phyloP scores from a whole-genome alignment of 2,329 filamentous ascomycete species.

The Cytospora mali region DNA sequence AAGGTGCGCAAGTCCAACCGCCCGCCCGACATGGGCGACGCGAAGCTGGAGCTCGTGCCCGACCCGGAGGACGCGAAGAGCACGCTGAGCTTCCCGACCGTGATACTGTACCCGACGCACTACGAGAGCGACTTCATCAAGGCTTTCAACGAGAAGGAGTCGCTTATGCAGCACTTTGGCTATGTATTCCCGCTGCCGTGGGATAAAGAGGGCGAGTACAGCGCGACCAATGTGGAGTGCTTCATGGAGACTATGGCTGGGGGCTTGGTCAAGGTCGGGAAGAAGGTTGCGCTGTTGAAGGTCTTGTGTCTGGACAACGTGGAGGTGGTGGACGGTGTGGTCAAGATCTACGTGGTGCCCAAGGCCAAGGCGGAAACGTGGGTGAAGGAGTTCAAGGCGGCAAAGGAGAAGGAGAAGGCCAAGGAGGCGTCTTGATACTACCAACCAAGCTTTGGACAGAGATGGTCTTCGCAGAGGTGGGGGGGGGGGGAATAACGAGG shows the following conservation, averaged over 20 bases:
- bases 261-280: slow-evolving; percentile 86
- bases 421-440: slow-evolving; percentile 30
- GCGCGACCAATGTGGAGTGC: slow-evolving; percentile 69
- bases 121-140: slow-evolving; percentile 91
- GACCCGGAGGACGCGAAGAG: slow-evolving; percentile 75
- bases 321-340: slow-evolving; percentile 83
- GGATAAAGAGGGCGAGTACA: slow-evolving; percentile 73
- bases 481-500: neutral
- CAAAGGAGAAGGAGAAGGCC: slow-evolving; percentile 58
- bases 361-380: slow-evolving; percentile 69
- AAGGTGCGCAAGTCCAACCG: slow-evolving; percentile 65
- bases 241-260: slow-evolving; percentile 83
- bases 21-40: slow-evolving; percentile 88
- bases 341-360: slow-evolving; percentile 82
- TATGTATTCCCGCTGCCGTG: slow-evolving; percentile 90
- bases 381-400: slow-evolving; percentile 81
- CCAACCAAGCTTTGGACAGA: neutral
- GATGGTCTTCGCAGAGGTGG: neutral
- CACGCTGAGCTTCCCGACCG: slow-evolving; percentile 72
- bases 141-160: slow-evolving; percentile 76
- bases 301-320: slow-evolving; percentile 75
- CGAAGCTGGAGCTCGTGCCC: slow-evolving; percentile 67
- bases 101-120: slow-evolving; percentile 83
- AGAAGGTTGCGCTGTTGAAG: slow-evolving; percentile 77
- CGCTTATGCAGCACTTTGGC: slow-evolving; percentile 73